Conservation (phyloP, 176 grass and related monocot species). For the Zizania latifolia region DNA sequence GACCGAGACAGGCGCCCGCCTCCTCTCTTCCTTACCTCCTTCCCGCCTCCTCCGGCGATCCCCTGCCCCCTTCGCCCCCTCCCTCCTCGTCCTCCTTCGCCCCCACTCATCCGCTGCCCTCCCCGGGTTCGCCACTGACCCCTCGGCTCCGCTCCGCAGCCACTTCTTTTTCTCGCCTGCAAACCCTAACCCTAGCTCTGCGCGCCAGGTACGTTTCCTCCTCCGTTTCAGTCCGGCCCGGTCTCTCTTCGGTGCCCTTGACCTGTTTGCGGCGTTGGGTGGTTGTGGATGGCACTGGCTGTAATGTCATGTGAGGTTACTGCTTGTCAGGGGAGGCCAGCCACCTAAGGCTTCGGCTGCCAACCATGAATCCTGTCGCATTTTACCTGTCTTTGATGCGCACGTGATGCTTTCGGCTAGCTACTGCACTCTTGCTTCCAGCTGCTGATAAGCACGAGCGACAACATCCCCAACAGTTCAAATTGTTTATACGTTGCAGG, state of each 20-base stretch:
- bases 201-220: constrained; percentile 5
- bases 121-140: background rate
- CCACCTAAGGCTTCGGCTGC: no score
- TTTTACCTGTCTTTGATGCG: background rate
- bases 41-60: constrained; percentile 32
- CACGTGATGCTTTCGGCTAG: background rate
- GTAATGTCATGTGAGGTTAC: no score
- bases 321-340: background rate
- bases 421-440: no score
- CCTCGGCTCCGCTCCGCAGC: background rate
- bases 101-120: background rate
- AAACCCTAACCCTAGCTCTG: constrained; percentile 64
- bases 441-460: no score
- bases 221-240: background rate
- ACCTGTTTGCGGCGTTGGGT: background rate
- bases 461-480: background rate
- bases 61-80: background rate
- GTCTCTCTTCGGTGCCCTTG: background rate
- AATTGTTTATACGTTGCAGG: background rate
- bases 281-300: background rate
- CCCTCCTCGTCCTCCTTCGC: background rate
- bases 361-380: background rate
- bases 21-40: no score
- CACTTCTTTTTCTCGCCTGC: background rate
- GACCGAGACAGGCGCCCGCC: no score